These are phyloP conservation scores for Platismatia glauca DNA, from an alignment of 495 filamentous ascomycete genomes.

Conservation along the genomic window DNA sequence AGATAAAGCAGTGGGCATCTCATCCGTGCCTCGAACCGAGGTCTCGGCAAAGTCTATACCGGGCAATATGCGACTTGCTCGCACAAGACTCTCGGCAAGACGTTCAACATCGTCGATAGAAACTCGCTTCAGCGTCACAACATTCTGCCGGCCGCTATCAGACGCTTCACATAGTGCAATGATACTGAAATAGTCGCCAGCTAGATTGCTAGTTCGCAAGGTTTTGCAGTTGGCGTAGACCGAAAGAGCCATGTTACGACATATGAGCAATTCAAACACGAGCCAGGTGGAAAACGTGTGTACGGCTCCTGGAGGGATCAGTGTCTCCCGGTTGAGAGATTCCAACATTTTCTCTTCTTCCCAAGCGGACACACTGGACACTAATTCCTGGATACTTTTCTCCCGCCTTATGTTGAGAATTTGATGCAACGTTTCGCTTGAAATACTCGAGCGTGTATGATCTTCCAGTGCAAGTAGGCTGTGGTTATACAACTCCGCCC, in stretches of 20 bases:
- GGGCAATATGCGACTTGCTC: too few relatives aligned
- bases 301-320: background rate
- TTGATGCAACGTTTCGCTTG: background rate
- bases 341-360: background rate
- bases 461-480: background rate
- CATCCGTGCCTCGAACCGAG: too few relatives aligned
- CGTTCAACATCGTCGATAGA: background rate
- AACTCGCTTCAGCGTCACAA: background rate
- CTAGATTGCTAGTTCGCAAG: background rate
- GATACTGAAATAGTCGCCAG: background rate
- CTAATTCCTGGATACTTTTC: background rate
- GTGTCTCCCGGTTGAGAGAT: background rate
- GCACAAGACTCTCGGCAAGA: too few relatives aligned
- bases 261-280: background rate
- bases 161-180: background rate
- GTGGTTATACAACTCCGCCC: background rate
- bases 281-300: too few relatives aligned
- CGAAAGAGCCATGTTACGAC: background rate
- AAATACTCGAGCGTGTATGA: background rate
- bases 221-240: background rate
- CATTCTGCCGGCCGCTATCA: background rate
- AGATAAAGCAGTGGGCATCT: too few relatives aligned
- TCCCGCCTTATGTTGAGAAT: background rate
- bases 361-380: background rate
- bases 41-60: too few relatives aligned